Base-by-base conservation (phyloP, 805 yeast species). In the Candida montana region DNA sequence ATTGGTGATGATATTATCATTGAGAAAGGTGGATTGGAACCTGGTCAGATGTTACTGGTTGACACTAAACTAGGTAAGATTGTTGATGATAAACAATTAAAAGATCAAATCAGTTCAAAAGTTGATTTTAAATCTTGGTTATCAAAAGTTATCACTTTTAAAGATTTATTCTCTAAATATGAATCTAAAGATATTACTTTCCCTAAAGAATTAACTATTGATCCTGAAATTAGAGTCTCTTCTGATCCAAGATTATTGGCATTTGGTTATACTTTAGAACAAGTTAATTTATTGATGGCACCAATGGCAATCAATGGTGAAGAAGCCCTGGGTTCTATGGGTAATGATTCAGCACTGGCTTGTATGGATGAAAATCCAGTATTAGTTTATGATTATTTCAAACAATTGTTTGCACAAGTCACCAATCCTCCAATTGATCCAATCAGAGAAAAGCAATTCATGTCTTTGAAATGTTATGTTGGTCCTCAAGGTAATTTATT, bases 391-490 rank as follows among this genome's bases (percentile, higher is more conserved):
- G 99, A 93, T 58, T 91, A 91, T 68, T 93, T 91, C 74, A 81
- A 95, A 57, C 95, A 91, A 64, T 74, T 91, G 58, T 91, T 91
- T 68, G 99, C 99, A 17, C 99, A 91, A 68, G 99, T 91, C 42
- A 91, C 99, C 26, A 91, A 91, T 68, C 99, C 99, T 44, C 98
- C 99, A 38, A 93, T 91, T 60, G 99, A 91, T 63, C 98, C 99
- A 39, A 93, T 91, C 55, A 82, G 98, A 64, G 99, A 91, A 69
- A 82, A 83, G 45, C 86, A 91, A 53, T 98, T 93, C 58, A 91
- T 91, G 99, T 87, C 96, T 11, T 74, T 93, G 52, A 96, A 91
- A 64, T 91, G 99, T 68, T 88, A 85, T 64, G 81, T 91, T 57
- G 99, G 99, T 42, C 98, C 98, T n/a, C 98, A 93, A 65, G 98